Evolutionary conservation across 352 stramenopile genomes (phyloP), one percentile per base, ranked within the genome.

Genomic region (Phytophthora aleatoria): DNA sequence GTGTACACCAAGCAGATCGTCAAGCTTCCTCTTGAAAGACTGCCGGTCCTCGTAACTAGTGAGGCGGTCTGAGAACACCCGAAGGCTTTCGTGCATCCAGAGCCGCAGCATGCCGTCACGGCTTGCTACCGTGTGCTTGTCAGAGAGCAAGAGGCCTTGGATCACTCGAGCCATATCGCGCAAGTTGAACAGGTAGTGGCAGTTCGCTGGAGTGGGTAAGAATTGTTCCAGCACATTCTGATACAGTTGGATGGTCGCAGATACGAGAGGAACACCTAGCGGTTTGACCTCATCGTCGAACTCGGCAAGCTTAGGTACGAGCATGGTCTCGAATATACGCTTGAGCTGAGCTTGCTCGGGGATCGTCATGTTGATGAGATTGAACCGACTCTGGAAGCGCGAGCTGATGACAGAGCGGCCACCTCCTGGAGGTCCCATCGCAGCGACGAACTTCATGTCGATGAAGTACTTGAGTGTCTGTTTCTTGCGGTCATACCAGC

Each of bases 401-500:
- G 83, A 87, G 52, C 85, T 97, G 51, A 97, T 96, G 16, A 96
- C 84, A 0, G 88, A 95, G 11, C 92, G 79, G 1, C 92, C 93
- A 47, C 93, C 81, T n/a, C 83, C 83, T 20, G 90, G 85, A 42
- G 93, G 83, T 6, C 89, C 79, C 93, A 98, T 98, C 1, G 89
- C 85, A 5, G 85, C 85, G 2, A 98, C 72, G 42, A 97, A 83
- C 62, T 97, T 90, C 70, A 96, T 95, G 57, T 98, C 93, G 9
- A 95, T 72, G 48, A 98, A 96, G 49, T 96, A 92, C 68, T 97
- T 95, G 38, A 97, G 75, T 12, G 83, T 90, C 39, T 96, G 83
- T 59, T 98, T 96, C 38, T 89, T 89, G 12, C 93, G 88, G 61
- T 98, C 93, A 50, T 97, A 98, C 90, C 89, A 97, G 49, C 88